Base-by-base conservation (phyloP, 2,329 filamentous ascomycete species). In the Colletotrichum sp. region DNA sequence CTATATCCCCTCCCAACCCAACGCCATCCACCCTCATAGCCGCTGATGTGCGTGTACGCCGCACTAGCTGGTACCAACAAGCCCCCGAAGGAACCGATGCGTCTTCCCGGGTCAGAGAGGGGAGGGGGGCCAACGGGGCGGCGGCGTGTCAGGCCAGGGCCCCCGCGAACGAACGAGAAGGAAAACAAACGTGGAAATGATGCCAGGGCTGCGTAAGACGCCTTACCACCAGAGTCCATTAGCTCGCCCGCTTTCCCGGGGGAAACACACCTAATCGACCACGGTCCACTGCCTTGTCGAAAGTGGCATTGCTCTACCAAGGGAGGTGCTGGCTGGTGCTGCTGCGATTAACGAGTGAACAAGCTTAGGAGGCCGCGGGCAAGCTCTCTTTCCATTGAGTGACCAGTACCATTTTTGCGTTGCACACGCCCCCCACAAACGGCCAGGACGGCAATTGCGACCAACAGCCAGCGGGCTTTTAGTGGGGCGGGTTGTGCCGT, bases 361-460 rank as follows among this genome's bases (percentile, higher is more conserved):
- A 28, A n/a, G 16, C 28, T 5, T 32, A 62, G n/a, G 18, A 13
- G 21, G 32, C 30, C 16, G 30, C 28, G 28, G 59, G 30, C 59
- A 30, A 63, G 59, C 26, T 62, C 24, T 28, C 21, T 26, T 28
- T 26, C 30, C 16, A 21, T 34, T 9, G 13, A n/a, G 52, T 44
- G 39, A 32, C 71, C 59, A 52, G 5, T 21, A 12, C 71, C 59
- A 21, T 21, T 21, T 52, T 52, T 52, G 44, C 44, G 44, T 52
- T 52, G 44, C 44, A 52, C n/a, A 21, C n/a, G n/a, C 44, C 44
- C 44, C 44, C n/a, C 44, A 52, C 44, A 52, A 52, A 52, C 44
- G 44, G 44, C 44, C 44, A 15, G 39, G 32, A 63, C 69, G 73
- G 69, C 63, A 72, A 52, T 28, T 75, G 69, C 69, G 64, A 69